Evolutionary conservation across 2,329 filamentous ascomycete species (phyloP).

Genomic region (Colletotrichum ledebouriae): DNA sequence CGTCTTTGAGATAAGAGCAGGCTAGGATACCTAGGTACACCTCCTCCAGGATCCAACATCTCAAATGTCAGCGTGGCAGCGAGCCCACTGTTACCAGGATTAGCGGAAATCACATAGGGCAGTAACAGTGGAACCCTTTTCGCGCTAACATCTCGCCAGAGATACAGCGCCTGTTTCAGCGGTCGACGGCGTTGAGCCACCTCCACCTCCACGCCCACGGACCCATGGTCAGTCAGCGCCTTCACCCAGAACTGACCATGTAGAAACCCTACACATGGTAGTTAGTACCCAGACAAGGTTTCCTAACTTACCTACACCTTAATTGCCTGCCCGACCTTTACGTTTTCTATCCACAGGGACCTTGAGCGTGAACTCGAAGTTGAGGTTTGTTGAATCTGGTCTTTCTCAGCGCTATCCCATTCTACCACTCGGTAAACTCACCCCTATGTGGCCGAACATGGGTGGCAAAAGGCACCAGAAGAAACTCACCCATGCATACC

Average conservation of each 20-base stretch:
- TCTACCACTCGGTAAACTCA: neutral
- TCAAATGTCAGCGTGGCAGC: too few relatives aligned
- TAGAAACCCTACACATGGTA: neutral
- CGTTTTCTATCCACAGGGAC: neutral
- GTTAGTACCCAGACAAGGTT: too few relatives aligned
- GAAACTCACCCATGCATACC: neutral
- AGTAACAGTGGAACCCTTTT: too few relatives aligned
- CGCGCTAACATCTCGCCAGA: slow-evolving; percentile 3
- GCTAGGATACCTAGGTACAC: neutral
- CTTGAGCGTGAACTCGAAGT: neutral
- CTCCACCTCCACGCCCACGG: slow-evolving; percentile 13
- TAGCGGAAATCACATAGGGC: too few relatives aligned
- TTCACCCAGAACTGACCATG: slow-evolving; percentile 3
- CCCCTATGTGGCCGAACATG: too few relatives aligned
- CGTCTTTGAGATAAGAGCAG: neutral
- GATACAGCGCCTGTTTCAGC: slow-evolving; percentile 34
- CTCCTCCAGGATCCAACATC: too few relatives aligned
- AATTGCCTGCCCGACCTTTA: neutral
- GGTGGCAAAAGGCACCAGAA: too few relatives aligned
- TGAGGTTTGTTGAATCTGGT: neutral
- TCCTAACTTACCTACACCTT: neutral
- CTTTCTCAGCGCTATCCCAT: slow-evolving; percentile 14
- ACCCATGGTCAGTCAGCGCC: slow-evolving; percentile 6
- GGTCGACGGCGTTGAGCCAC: slow-evolving; percentile 22
- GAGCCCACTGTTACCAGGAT: too few relatives aligned